Evolutionary conservation across 1,139 yeast genomes (phyloP), one percentile per base, ranked within the genome.

Genomic region (Diutina mesorugosa): DNA sequence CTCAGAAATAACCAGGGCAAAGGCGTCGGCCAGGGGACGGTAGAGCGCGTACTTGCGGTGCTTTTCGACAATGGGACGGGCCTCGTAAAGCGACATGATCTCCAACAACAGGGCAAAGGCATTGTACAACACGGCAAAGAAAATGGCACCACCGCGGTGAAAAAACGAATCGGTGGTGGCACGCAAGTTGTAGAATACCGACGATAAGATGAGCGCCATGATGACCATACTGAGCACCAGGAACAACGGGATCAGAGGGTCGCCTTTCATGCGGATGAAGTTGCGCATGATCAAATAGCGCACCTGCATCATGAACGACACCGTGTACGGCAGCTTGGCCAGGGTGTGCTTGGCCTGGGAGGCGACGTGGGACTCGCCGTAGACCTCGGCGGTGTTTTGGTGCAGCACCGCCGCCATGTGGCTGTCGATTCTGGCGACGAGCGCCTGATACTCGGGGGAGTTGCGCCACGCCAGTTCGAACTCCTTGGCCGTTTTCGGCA

Each of bases 61-160:
- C 66, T 89, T 89, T 68, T 86, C 93, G 32, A 87, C 87, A 61
- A 88, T 81, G 2, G 88, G 84, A 65, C 95, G 81, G n/a, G 89
- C 84, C 64, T 85, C 90, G 62, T 78, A 84, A 57, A 86, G 70
- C 7, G 87, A 72, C 71, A 85, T 79, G 61, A 88, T 83, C 68
- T 88, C 95, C 67, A 87, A 75, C 62, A 87, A 72, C 26, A 90
- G 85, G 26, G 87, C 74, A 69, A 88, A 84, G 18, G 91, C 89
- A 67, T 87, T 87, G 70, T 85, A 87, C 64, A 88, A 74, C 56
- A 86, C 80, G 54, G 95, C 87, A 67, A 87, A 87, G 72, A 87
- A 89, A 73, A 89, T 70, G 30, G 87, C 78, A 30, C 91, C 86
- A 61, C 61, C 61, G 45, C 96, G 78, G 61, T 73, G 77, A 58